Base-by-base conservation (phyloP, 2,329 filamentous ascomycete genomes). In the Penicillium sp. region DNA sequence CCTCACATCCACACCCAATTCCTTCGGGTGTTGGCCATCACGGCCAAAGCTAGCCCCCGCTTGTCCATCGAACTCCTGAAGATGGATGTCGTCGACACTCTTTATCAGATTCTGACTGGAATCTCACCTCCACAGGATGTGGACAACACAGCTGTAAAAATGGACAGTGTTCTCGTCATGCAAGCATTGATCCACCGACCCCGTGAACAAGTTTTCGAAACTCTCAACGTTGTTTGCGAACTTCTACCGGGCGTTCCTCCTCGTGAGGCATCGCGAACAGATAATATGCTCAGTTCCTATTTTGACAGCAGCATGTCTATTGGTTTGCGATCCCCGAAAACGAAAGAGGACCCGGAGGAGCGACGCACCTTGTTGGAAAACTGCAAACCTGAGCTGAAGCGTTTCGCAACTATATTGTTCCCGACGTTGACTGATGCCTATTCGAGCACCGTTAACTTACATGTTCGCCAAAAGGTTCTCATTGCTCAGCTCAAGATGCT, bases 131-230 rank as follows among this genome's bases (percentile, higher is more conserved):
- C 92, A 0, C 77, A 73, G 45, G 85, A 83, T 81, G 18, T 83
- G 79, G 25, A 64, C 11, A 56, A 53, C 28, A 56, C 56, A 1
- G 52, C 56, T 5, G 51, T 64, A 18, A 95, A 93, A 66, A 83
- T 96, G 48, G 90, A 96, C 64, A 95, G 88, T 57, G 90, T 96
- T 38, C 79, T 98, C 30, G 92, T 98, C 55, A 98, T 98, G 93
- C 92, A 98, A 67, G 88, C 93, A 25, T 74, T 98, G 47, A 95
- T 98, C 35, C 92, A 96, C 59, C 82, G 90, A 27, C 92, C 92
- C 5, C 82, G 89, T 39, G 93, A 98, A 51, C 92, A 98, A 65
- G 85, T 98, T 12, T 92, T 90, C 52, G 92, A 98, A 69, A 95
- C 93, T 1, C 75, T 98, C 47, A 96, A 96, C 60, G 88, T 98